Percentiles rank a stretch among this genome's conserved stretches.
Evolutionary conservation across 108 stramenopile species (phyloP).

Genomic region (Chaetoceros tenuissimus): DNA sequence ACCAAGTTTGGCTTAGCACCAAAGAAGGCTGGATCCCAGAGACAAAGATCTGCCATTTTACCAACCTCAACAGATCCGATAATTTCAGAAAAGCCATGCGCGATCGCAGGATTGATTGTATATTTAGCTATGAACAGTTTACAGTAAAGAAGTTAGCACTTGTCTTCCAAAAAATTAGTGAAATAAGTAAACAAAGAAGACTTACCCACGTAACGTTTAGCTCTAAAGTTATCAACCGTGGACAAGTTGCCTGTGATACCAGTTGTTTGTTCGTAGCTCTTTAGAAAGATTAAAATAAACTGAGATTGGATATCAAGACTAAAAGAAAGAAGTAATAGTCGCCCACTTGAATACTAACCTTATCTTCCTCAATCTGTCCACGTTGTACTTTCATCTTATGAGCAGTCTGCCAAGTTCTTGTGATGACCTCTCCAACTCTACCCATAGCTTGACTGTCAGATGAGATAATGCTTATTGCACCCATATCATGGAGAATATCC

Average conservation of each 20-base stretch:
- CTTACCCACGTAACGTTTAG: slow-evolving; percentile 72
- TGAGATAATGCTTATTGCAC: slow-evolving; percentile 92
- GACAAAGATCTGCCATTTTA: slow-evolving; percentile 90
- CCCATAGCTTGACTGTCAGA: slow-evolving; percentile 96
- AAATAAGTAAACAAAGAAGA: too few relatives aligned
- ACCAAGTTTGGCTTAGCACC: slow-evolving; percentile 97
- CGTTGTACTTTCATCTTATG: slow-evolving; percentile 98
- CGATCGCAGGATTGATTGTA: slow-evolving; percentile 97
- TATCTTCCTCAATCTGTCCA: slow-evolving; percentile 80
- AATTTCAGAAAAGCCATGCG: slow-evolving; percentile 91
- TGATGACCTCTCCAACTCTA: slow-evolving; percentile 95
- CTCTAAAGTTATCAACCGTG: slow-evolving; percentile 85
- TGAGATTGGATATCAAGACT: not conserved
- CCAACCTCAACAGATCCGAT: slow-evolving; percentile 91
- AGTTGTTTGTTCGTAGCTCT: not conserved
- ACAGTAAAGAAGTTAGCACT: not conserved
- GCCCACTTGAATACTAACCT: slow-evolving; percentile 5
- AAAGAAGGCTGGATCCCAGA: slow-evolving; percentile 93
- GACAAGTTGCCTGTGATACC: not conserved
- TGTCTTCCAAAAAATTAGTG: not conserved
- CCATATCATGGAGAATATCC: slow-evolving; percentile 96
- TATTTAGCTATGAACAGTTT: slow-evolving; percentile 69
- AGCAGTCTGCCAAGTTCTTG: slow-evolving; percentile 97
- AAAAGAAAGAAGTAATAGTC: too few relatives aligned
- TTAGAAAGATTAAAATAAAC: not conserved